These are phyloP conservation scores for Acacia confusa DNA, from an alignment of 306 rosid species.

Conservation along the genomic window DNA sequence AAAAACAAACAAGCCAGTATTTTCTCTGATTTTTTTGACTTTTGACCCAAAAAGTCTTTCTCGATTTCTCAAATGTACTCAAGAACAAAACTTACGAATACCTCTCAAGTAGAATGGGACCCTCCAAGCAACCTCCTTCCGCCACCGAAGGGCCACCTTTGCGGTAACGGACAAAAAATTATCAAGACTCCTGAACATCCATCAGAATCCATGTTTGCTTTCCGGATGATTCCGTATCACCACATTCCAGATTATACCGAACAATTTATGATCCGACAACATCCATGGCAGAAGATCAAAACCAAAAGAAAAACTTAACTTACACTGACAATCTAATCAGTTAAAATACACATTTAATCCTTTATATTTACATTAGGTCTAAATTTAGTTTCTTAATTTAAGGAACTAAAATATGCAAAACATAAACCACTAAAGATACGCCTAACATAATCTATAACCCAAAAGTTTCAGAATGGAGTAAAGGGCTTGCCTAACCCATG, in stretches of 20 bases:
- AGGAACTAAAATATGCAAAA: no score
- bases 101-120: neutral
- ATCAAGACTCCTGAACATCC: neutral
- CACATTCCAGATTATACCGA: neutral
- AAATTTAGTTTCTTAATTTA: no score
- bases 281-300: neutral
- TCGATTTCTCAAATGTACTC: neutral
- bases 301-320: neutral
- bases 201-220: neutral
- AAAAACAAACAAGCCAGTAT: neutral
- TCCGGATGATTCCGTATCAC: neutral
- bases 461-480: neutral
- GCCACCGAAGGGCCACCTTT: neutral
- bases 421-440: no score
- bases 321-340: neutral
- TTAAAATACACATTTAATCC: no score
- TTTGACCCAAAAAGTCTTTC: neutral
- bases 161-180: neutral
- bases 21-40: neutral
- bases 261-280: neutral
- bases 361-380: no score
- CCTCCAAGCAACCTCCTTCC: neutral
- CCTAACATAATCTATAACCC: no score
- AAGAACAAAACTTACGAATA: neutral
- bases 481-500: conserved; percentile 30